A percentile compares a stretch with the other conserved stretches of the same genome.
Conservation (phyloP, 352 stramenopile species). For the Saprolegnia parasitica region DNA sequence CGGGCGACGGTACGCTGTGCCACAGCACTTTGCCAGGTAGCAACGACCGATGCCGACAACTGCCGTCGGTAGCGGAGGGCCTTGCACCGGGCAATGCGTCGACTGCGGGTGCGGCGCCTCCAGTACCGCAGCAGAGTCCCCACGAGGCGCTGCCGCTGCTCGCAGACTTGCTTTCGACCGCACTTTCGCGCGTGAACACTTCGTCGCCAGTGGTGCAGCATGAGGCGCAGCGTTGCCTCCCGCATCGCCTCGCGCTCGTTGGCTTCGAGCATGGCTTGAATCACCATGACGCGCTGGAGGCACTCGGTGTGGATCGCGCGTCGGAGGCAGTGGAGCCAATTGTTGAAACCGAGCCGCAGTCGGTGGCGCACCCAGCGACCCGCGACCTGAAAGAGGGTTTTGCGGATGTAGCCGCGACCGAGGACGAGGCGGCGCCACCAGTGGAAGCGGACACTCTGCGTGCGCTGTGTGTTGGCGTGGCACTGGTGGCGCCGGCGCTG, state of each 20-base stretch:
- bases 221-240: neutral
- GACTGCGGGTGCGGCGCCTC: too few species aligned
- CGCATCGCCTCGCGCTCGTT: neutral
- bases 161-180: neutral
- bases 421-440: neutral
- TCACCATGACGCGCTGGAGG: constrained; percentile 23
- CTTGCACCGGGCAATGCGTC: too few species aligned
- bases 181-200: neutral
- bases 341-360: constrained; percentile 7
- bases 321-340: neutral
- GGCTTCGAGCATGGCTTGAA: constrained; percentile 20
- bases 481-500: neutral
- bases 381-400: neutral
- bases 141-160: neutral
- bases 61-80: too few species aligned
- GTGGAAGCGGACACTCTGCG: constrained; percentile 9
- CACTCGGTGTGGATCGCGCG: constrained; percentile 20
- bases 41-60: too few species aligned
- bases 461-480: neutral
- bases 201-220: constrained; percentile 5
- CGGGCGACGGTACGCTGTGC: too few species aligned
- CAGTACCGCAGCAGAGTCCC: neutral
- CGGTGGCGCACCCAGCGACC: neutral
- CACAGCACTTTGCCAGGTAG: too few species aligned
- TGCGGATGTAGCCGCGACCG: neutral